A percentile compares a stretch with the other conserved stretches of the same genome.
Conservation (phyloP, 2,329 filamentous ascomycete genomes). For the Bipolaris oryzae region DNA sequence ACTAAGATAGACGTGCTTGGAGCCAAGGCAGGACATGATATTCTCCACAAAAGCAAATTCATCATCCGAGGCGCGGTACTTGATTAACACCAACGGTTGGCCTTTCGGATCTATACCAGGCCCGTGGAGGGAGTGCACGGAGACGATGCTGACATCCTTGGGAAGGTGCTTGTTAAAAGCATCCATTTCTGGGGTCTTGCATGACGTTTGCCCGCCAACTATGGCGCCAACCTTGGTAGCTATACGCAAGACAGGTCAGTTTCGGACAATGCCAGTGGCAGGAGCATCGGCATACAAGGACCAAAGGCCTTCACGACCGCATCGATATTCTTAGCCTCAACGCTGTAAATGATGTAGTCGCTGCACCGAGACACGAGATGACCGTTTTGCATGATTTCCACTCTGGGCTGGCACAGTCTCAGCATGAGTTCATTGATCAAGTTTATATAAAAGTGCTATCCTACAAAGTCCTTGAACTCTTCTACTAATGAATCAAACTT, state of each 20-base stretch:
- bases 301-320: constrained; percentile 86
- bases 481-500: constrained; percentile 80
- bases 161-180: constrained; percentile 92
- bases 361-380: constrained; percentile 93
- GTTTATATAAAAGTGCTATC: constrained; percentile 54
- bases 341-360: constrained; percentile 99
- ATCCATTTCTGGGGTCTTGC: constrained; percentile 93
- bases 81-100: constrained; percentile 91
- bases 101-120: constrained; percentile 86
- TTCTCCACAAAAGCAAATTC: constrained; percentile 79
- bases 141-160: constrained; percentile 87
- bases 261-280: constrained; percentile 6
- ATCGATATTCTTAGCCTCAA: constrained; percentile 91
- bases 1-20: constrained; percentile 85
- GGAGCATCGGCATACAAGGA: constrained; percentile 72
- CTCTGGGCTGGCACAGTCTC: constrained; percentile 66
- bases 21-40: constrained; percentile 81
- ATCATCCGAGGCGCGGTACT: constrained; percentile 81
- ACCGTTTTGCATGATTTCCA: constrained; percentile 91
- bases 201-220: constrained; percentile 96
- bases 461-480: constrained; percentile 88
- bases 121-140: constrained; percentile 94
- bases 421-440: constrained; percentile 47
- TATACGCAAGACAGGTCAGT: constrained; percentile 48
- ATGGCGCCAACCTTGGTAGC: constrained; percentile 95